phyloP scores from a whole-genome alignment of 78 protist genomes.

The Pelomyxa schiedti region DNA sequence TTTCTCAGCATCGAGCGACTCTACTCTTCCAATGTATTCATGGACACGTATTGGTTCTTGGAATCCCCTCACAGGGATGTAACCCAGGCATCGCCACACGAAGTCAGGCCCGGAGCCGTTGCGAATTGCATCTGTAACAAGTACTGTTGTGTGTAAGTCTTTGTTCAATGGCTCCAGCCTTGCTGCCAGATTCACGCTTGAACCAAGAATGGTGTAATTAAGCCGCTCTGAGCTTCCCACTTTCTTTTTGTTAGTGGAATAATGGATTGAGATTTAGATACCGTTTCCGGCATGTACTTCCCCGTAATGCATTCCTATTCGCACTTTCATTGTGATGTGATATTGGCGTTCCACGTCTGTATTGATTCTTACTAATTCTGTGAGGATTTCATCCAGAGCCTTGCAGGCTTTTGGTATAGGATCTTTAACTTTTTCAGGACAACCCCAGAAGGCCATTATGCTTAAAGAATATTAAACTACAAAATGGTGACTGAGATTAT shows the following conservation, averaged over 20 bases:
- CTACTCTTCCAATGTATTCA: background rate
- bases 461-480: too few relatives aligned
- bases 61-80: background rate
- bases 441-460: background rate
- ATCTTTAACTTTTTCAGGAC: background rate
- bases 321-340: background rate
- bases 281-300: background rate
- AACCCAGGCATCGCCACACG: background rate
- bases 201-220: constrained; percentile 4
- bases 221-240: background rate
- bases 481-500: too few relatives aligned
- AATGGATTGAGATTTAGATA: too few relatives aligned
- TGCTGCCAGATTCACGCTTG: constrained; percentile 1
- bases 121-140: background rate
- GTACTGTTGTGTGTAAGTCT: background rate
- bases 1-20: background rate
- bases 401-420: background rate
- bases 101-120: background rate
- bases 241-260: too few relatives aligned
- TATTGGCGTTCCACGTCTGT: background rate
- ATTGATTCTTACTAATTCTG: background rate
- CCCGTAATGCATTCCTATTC: background rate
- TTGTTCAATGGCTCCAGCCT: constrained; percentile 6
- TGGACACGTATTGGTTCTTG: background rate
- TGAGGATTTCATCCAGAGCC: background rate